Percentiles rank a stretch among this genome's conserved stretches.
Evolutionary conservation across 2,329 filamentous ascomycete genomes (phyloP).

Genomic region (Hymenoscyphus occultus): DNA sequence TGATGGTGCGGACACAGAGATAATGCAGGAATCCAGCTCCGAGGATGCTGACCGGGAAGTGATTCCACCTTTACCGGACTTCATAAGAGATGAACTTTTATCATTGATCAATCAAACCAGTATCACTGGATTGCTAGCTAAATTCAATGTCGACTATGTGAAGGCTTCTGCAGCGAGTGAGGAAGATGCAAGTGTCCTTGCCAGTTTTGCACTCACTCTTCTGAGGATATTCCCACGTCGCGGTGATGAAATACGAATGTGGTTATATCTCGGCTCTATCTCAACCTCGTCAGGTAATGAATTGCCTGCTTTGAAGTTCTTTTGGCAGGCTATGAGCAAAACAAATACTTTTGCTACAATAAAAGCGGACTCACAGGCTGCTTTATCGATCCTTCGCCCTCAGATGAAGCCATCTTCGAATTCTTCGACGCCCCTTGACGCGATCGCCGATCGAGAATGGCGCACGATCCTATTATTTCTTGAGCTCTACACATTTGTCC

Average conservation of each 20-base stretch:
- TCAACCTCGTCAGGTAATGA: conserved; percentile 34
- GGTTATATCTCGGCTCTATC: conserved; percentile 70
- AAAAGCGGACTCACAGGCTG: conserved; percentile 53
- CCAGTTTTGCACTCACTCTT: conserved; percentile 82
- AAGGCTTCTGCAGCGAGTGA: conserved; percentile 29
- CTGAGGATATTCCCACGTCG: conserved; percentile 78
- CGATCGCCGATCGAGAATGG: conserved; percentile 61
- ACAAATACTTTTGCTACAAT: conserved; percentile 58
- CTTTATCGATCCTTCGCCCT: conserved; percentile 47
- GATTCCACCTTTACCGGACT: conserved; percentile 44
- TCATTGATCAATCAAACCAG: conserved; percentile 73
- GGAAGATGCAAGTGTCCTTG: conserved; percentile 67
- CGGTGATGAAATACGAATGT: conserved; percentile 91
- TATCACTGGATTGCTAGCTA: conserved; percentile 51
- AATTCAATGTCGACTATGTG: conserved; percentile 33
- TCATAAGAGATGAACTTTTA: conserved; percentile 63
- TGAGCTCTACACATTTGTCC: conserved; percentile 88
- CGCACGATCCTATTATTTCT: conserved; percentile 84
- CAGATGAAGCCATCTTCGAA: conserved; percentile 23
- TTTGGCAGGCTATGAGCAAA: conserved; percentile 68
- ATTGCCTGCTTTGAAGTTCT: conserved; percentile 73
- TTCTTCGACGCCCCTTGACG: conserved; percentile 17
- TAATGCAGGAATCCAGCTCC: conserved; percentile 26
- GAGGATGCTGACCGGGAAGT: conserved; percentile 25
- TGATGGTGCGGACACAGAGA: conserved; percentile 45